Evolutionary conservation across 345 rosid species (phyloP).

Genomic region (Punica granatum): DNA sequence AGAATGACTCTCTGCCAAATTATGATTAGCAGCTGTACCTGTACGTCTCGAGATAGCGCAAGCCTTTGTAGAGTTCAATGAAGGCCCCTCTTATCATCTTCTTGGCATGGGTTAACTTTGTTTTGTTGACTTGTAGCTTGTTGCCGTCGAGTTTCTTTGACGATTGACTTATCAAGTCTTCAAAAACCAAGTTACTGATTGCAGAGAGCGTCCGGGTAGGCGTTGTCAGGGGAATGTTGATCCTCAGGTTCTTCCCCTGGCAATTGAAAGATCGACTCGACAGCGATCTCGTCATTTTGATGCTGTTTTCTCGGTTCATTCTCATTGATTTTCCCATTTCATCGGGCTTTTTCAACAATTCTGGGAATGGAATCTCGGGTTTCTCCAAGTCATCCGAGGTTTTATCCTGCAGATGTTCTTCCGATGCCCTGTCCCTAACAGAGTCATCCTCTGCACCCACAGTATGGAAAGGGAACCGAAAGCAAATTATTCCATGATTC

Average conservation of each 20-base stretch:
- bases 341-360: slow-evolving; percentile 31
- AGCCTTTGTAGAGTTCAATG: slow-evolving; percentile 78
- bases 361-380: slow-evolving; percentile 26
- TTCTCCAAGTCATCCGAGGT: slow-evolving; percentile 34
- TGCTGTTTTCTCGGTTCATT: slow-evolving; percentile 36
- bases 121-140: slow-evolving; percentile 61
- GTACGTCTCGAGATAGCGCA: slow-evolving; percentile 84
- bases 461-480: not conserved
- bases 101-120: slow-evolving; percentile 76
- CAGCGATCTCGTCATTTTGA: slow-evolving; percentile 32
- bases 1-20: not conserved
- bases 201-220: slow-evolving; percentile 85
- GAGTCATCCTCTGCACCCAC: slow-evolving; percentile 60
- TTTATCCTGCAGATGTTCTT: slow-evolving; percentile 42
- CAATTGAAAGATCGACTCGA: slow-evolving; percentile 48
- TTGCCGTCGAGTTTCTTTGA: slow-evolving; percentile 60
- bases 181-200: slow-evolving; percentile 62
- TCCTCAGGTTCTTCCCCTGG: slow-evolving; percentile 75
- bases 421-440: slow-evolving; percentile 45
- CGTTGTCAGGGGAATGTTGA: slow-evolving; percentile 79
- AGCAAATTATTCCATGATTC: not conserved
- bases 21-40: slow-evolving; percentile 25
- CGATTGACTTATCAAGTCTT: slow-evolving; percentile 59
- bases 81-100: slow-evolving; percentile 88
- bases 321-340: slow-evolving; percentile 35